phyloP scores from a whole-genome alignment of 2,329 filamentous ascomycete genomes.

The Fulvia fulva region DNA sequence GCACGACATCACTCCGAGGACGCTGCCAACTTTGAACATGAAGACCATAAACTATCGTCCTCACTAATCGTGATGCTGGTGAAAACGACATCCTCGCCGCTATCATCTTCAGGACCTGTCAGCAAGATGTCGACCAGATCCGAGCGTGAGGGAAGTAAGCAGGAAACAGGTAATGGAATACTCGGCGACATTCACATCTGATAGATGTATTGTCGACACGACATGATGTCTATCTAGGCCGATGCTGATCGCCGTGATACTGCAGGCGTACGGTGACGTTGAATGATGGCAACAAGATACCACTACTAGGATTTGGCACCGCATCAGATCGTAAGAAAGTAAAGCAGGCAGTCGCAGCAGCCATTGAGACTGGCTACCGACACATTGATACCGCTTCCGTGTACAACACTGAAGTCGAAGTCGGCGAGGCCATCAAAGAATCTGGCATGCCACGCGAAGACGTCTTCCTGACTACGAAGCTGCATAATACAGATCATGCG shows the following conservation, averaged over 20 bases:
- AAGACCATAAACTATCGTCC: background rate
- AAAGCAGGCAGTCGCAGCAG: conserved; percentile 33
- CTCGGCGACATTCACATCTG: background rate
- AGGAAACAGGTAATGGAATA: background rate
- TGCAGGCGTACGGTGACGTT: background rate
- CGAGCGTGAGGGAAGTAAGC: background rate
- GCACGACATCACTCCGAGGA: background rate
- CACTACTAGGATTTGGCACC: no score
- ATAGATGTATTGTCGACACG: no score
- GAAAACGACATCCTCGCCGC: background rate
- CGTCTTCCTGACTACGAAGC: conserved; percentile 69
- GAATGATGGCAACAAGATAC: no score
- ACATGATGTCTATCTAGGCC: background rate
- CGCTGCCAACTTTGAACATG: background rate
- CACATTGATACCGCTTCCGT: conserved; percentile 66
- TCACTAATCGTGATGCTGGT: background rate
- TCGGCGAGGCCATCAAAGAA: conserved; percentile 59
- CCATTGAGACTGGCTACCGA: conserved; percentile 56
- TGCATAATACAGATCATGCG: conserved; percentile 52
- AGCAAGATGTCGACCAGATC: background rate
- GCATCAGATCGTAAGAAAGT: no score
- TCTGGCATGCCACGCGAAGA: conserved; percentile 55
- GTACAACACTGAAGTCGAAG: conserved; percentile 66
- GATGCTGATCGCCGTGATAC: background rate
- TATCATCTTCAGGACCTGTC: background rate